These are phyloP conservation scores for Penstemon davidsonii DNA, from an alignment of 257 asterid genomes.

Conservation along the genomic window DNA sequence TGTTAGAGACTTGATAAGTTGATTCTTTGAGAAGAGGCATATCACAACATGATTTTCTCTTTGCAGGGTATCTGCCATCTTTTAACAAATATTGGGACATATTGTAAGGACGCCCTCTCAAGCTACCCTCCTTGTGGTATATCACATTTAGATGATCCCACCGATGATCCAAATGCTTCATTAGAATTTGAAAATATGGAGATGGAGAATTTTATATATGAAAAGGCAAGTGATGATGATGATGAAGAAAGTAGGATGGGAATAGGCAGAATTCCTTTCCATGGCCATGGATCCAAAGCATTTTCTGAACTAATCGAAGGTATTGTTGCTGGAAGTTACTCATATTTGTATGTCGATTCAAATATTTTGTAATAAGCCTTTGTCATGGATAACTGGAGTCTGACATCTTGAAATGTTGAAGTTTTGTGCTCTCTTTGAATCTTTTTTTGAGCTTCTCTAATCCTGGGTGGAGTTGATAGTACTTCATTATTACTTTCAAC, in stretches of 20 bases:
- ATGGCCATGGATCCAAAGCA: slow-evolving; percentile 43
- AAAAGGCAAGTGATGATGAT: slow-evolving; percentile 50
- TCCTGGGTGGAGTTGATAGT: slow-evolving; percentile 15
- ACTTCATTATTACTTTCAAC: not conserved
- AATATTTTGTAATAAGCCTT: slow-evolving; percentile 16
- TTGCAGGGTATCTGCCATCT: slow-evolving; percentile 89
- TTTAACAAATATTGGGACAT: slow-evolving; percentile 64
- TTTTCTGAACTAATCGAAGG: slow-evolving; percentile 61
- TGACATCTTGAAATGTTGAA: slow-evolving; percentile 10
- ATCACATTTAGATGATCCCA: slow-evolving; percentile 57
- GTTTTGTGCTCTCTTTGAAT: slow-evolving; percentile 3
- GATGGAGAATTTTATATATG: slow-evolving; percentile 57
- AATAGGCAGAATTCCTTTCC: slow-evolving; percentile 48
- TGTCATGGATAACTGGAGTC: not conserved
- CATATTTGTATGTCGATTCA: slow-evolving; percentile 13
- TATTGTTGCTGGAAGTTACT: slow-evolving; percentile 31
- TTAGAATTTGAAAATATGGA: slow-evolving; percentile 73
- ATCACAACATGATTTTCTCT: slow-evolving; percentile 23
- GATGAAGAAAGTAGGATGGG: slow-evolving; percentile 53
- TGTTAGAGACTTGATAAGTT: slow-evolving; percentile 2
- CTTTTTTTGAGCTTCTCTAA: not conserved
- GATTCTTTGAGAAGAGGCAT: slow-evolving; percentile 13
- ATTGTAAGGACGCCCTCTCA: slow-evolving; percentile 67
- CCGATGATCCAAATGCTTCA: slow-evolving; percentile 48
- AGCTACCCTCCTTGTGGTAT: slow-evolving; percentile 57